Conservation (phyloP, 768 basidiomycete species). For the Piloderma croceum region DNA sequence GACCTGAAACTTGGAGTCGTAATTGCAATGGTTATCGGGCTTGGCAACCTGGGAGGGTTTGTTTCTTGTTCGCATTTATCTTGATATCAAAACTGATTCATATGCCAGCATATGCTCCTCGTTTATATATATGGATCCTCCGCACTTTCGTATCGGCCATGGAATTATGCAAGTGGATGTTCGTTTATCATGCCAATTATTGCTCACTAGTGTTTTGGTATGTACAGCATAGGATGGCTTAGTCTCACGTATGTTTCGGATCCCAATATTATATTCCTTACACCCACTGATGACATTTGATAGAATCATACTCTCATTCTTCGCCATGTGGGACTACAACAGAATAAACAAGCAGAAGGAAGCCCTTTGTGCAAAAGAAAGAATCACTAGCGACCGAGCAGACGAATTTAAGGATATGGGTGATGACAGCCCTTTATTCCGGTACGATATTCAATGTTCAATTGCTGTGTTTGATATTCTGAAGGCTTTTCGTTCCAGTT, state of each 20-base stretch:
- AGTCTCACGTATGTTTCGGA: constrained; percentile 19
- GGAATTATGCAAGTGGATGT: too few species aligned
- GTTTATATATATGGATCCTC: too few species aligned
- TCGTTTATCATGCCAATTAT: constrained; percentile 29
- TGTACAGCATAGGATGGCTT: too few species aligned
- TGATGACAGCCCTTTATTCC: too few species aligned
- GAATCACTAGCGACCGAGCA: constrained; percentile 34
- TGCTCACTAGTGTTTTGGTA: constrained; percentile 27
- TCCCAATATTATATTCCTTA: constrained; percentile 3
- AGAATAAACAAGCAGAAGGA: too few species aligned
- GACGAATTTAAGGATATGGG: constrained; percentile 42
- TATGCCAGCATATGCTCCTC: constrained; percentile 27
- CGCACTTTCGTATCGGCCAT: constrained; percentile 34
- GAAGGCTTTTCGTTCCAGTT: too few species aligned
- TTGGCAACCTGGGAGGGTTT: constrained; percentile 52
- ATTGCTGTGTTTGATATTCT: too few species aligned
- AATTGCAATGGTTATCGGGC: constrained; percentile 47
- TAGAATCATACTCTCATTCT: constrained; percentile 36
- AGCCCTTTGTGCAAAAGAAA: constrained; percentile 36
- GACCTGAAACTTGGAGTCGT: constrained; percentile 48
- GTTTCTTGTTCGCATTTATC: constrained; percentile 36
- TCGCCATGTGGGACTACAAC: constrained; percentile 48
- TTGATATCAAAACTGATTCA: background rate
- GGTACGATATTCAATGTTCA: too few species aligned
- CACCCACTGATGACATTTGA: constrained; percentile 16